A percentile compares a stretch with the other conserved stretches of the same genome.
Conservation (phyloP, 352 stramenopile genomes). For the Thraustochytrium sp. region DNA sequence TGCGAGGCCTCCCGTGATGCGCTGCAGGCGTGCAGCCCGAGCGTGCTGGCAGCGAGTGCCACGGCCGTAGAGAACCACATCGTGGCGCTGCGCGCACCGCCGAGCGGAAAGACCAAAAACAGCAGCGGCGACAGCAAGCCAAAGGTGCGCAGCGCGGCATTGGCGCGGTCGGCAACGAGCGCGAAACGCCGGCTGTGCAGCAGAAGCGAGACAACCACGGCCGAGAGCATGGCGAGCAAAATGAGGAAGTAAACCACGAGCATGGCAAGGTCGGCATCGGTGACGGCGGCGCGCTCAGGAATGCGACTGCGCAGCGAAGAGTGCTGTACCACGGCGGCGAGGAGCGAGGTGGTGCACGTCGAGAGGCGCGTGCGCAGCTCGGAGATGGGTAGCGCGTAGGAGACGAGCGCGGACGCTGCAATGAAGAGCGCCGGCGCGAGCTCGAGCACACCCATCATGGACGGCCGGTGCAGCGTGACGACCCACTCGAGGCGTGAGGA, state of each 20-base stretch:
- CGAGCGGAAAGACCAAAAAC: neutral
- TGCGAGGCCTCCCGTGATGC: neutral
- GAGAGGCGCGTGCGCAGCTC: neutral
- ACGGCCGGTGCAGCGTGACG: neutral
- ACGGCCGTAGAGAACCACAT: neutral
- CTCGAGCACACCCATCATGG: conserved; percentile 7
- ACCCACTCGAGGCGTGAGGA: conserved; percentile 16
- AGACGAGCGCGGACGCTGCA: conserved; percentile 8
- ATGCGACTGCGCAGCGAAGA: conserved; percentile 32
- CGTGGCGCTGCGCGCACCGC: neutral
- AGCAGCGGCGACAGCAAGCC: conserved; percentile 8
- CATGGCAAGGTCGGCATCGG: conserved; percentile 5
- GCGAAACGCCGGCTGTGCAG: neutral
- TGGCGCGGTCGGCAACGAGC: neutral
- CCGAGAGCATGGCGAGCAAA: neutral
- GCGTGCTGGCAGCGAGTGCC: neutral
- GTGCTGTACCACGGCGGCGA: conserved; percentile 28
- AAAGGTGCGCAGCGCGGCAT: conserved; percentile 2
- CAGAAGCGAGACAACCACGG: neutral
- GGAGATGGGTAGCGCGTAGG: neutral
- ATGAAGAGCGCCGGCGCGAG: conserved; percentile 19
- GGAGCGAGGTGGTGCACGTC: conserved; percentile 12
- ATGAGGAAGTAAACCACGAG: conserved; percentile 27
- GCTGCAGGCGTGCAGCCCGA: neutral
- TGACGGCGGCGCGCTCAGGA: neutral